Evolutionary conservation across 78 protist genomes (phyloP).

Genomic region (Dictyostelium citrinum): DNA sequence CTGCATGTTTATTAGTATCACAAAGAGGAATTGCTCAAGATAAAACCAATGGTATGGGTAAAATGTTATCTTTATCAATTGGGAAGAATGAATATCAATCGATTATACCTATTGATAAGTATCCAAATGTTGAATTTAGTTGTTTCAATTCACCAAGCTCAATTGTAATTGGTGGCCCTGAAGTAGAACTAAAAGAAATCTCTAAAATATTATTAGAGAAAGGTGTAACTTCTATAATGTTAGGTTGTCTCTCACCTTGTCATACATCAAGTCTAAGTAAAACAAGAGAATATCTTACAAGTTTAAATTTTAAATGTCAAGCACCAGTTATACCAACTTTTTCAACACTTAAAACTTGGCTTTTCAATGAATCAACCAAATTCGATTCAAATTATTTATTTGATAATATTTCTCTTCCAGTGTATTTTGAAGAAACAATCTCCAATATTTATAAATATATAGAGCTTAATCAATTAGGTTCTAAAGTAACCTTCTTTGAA

Average conservation of each 20-base stretch:
- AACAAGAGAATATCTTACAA: background rate
- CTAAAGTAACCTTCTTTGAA: conserved; percentile 6
- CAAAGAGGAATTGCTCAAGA: background rate
- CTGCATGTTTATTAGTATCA: background rate
- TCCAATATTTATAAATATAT: background rate
- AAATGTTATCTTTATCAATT: conserved; percentile 5
- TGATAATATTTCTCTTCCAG: background rate
- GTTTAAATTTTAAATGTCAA: background rate
- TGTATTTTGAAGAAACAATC: background rate
- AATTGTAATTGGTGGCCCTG: background rate
- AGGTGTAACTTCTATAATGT: background rate
- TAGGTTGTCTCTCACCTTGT: background rate
- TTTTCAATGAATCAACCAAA: background rate
- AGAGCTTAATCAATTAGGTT: background rate
- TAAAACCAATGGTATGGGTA: conserved; percentile 19
- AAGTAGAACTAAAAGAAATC: background rate
- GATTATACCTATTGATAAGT: background rate
- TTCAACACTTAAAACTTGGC: background rate
- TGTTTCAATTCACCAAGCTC: background rate
- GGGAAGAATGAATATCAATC: background rate
- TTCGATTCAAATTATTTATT: background rate
- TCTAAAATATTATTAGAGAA: background rate
- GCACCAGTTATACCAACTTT: background rate
- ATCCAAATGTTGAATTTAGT: background rate
- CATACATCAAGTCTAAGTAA: background rate